These are phyloP conservation scores for Stagonosporopsis rhizophila DNA, from an alignment of 2,329 filamentous ascomycete genomes.

Conservation along the genomic window DNA sequence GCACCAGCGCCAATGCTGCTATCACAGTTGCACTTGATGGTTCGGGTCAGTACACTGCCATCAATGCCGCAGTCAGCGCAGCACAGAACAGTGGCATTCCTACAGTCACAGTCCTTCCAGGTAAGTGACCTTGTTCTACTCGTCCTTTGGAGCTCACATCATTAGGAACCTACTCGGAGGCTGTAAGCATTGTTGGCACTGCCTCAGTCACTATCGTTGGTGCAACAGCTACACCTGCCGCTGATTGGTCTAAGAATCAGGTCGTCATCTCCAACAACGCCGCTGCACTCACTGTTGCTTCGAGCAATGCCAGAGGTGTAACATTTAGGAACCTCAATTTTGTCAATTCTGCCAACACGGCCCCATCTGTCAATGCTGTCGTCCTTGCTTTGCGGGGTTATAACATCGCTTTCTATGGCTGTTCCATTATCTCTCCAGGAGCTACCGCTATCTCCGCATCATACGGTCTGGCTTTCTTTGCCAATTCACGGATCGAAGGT, in stretches of 20 bases:
- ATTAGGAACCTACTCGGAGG: conserved; percentile 52
- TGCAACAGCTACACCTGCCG: conserved; percentile 29
- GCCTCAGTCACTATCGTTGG: conserved; percentile 54
- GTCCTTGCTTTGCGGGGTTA: conserved; percentile 46
- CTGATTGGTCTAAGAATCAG: conserved; percentile 48
- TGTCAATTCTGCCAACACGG: conserved; percentile 36
- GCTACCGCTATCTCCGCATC: conserved; percentile 36
- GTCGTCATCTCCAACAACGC: conserved; percentile 44
- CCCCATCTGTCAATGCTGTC: conserved; percentile 31
- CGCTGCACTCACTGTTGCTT: conserved; percentile 40
- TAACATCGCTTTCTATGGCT: conserved; percentile 56
- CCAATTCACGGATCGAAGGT: conserved; percentile 56
- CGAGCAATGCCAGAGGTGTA: conserved; percentile 42
- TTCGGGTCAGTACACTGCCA: conserved; percentile 55
- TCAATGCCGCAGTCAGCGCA: conserved; percentile 54
- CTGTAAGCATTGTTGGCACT: conserved; percentile 51
- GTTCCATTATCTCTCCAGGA: conserved; percentile 53
- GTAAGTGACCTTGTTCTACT: conserved; percentile 17
- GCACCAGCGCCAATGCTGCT: conserved; percentile 23
- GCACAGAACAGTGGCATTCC: conserved; percentile 53
- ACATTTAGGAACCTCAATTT: conserved; percentile 53
- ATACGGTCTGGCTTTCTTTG: conserved; percentile 49
- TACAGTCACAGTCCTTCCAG: conserved; percentile 55
- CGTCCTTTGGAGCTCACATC: not conserved
- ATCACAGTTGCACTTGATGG: conserved; percentile 56